Percentiles rank a stretch among this genome's conserved stretches.
Evolutionary conservation across 441 rosid species (phyloP).

Genomic region (Erysimum cheiri): DNA sequence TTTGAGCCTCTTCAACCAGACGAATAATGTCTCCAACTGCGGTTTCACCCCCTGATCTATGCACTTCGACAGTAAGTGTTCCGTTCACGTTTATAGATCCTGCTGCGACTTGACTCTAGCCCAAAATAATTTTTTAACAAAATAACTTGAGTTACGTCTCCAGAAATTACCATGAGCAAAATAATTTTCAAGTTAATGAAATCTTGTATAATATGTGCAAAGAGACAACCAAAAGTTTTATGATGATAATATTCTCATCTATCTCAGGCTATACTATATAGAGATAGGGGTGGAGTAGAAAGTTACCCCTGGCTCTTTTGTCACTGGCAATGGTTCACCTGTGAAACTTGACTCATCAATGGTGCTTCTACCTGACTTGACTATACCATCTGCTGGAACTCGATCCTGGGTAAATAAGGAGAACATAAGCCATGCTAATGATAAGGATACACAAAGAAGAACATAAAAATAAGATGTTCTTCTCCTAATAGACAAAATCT

Average conservation of each 20-base stretch:
- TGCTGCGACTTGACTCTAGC: slow-evolving; percentile 92
- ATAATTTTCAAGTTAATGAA: slow-evolving; percentile 12
- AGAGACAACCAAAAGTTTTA: slow-evolving; percentile 33
- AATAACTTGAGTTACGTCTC: slow-evolving; percentile 27
- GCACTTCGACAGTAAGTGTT: slow-evolving; percentile 87
- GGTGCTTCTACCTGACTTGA: slow-evolving; percentile 92
- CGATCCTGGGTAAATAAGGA: slow-evolving; percentile 65
- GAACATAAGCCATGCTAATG: slow-evolving; percentile 19
- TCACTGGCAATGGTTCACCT: slow-evolving; percentile 97
- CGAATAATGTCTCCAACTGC: slow-evolving; percentile 89
- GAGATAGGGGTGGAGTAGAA: slow-evolving; percentile 31
- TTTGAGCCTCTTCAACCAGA: slow-evolving; percentile 97
- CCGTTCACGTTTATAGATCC: slow-evolving; percentile 97
- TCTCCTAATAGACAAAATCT: slow-evolving; percentile 8
- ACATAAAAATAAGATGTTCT: slow-evolving; percentile 3
- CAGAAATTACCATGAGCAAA: slow-evolving; percentile 10
- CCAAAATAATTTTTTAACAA: slow-evolving; percentile 43
- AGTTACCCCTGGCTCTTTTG: slow-evolving; percentile 87
- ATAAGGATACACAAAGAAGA: slow-evolving; percentile 21
- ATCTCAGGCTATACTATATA: slow-evolving; percentile 25
- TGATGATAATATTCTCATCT: slow-evolving; percentile 19
- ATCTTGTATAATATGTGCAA: neutral
- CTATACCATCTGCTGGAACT: slow-evolving; percentile 93
- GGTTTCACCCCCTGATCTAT: slow-evolving; percentile 97
- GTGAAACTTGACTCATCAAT: slow-evolving; percentile 97